Conservation (phyloP, 768 basidiomycete species). For the Tricholomella constricta region DNA sequence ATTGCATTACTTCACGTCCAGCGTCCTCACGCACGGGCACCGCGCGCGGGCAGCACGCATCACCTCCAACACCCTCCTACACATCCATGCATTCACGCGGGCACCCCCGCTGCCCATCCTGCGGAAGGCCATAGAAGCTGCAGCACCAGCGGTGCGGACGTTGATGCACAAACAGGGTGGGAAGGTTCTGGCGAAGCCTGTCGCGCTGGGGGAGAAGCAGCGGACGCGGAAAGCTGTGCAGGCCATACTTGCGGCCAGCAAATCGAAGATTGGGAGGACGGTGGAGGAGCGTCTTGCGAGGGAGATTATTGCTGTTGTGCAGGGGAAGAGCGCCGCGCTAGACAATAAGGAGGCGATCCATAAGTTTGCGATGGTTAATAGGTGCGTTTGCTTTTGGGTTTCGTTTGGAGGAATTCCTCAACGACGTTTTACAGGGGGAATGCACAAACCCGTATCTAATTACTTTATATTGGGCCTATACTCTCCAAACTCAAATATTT, state of each 20-base stretch:
- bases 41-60: slow-evolving; percentile 59
- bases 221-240: slow-evolving; percentile 66
- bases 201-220: slow-evolving; percentile 80
- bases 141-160: slow-evolving; percentile 70
- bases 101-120: slow-evolving; percentile 81
- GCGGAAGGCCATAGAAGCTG: slow-evolving; percentile 65
- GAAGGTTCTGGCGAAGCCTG: slow-evolving; percentile 67
- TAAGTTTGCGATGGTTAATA: slow-evolving; percentile 72
- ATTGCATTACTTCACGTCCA: slow-evolving; percentile 64
- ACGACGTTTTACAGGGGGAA: slow-evolving; percentile 11
- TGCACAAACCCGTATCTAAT: slow-evolving; percentile 16
- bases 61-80: slow-evolving; percentile 63
- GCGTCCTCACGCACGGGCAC: slow-evolving; percentile 64
- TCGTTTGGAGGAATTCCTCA: background rate
- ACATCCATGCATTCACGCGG: slow-evolving; percentile 74
- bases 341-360: slow-evolving; percentile 65
- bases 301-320: slow-evolving; percentile 74
- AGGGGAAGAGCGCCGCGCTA: slow-evolving; percentile 59
- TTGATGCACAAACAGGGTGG: slow-evolving; percentile 60
- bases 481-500: background rate
- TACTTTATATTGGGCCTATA: background rate
- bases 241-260: slow-evolving; percentile 70
- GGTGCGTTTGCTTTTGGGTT: slow-evolving; percentile 47
- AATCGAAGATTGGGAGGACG: slow-evolving; percentile 54
- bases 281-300: slow-evolving; percentile 73